phyloP scores from a whole-genome alignment of 805 yeast genomes.

The Yamadazyma scolyti region DNA sequence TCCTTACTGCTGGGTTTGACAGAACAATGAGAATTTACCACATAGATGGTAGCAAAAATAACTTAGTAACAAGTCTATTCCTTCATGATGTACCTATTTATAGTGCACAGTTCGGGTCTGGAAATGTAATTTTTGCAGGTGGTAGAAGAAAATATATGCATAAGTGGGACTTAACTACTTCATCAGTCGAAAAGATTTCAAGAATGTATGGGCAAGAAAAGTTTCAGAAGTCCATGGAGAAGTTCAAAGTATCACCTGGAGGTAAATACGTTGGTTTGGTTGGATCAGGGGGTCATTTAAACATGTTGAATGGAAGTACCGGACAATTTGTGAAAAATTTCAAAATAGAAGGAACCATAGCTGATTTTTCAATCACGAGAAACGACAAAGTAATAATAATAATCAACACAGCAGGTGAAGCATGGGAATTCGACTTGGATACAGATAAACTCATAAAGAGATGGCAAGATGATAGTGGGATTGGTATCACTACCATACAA shows the following conservation, averaged over 20 bases:
- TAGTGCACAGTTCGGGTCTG: conserved; percentile 56
- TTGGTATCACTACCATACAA: conserved; percentile 74
- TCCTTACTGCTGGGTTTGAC: conserved; percentile 91
- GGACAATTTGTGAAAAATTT: conserved; percentile 89
- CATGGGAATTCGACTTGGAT: conserved; percentile 70
- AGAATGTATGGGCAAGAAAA: conserved; percentile 90
- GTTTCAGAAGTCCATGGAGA: conserved; percentile 82
- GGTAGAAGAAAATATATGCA: conserved; percentile 92
- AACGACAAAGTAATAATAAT: conserved; percentile 47
- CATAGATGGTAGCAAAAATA: conserved; percentile 82
- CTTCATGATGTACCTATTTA: conserved; percentile 77
- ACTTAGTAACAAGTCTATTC: conserved; percentile 77
- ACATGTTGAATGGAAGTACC: conserved; percentile 66
- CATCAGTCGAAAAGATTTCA: conserved; percentile 76
- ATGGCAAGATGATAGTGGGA: conserved; percentile 86
- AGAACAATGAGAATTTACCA: conserved; percentile 82
- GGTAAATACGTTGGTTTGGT: conserved; percentile 71
- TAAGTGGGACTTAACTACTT: conserved; percentile 77
- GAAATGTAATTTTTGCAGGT: conserved; percentile 65
- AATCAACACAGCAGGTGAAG: conserved; percentile 76
- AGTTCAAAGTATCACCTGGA: conserved; percentile 70
- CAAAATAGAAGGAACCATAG: conserved; percentile 81
- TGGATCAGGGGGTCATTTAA: conserved; percentile 91
- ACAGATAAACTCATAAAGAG: conserved; percentile 48
- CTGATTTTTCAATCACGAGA: conserved; percentile 70